Evolutionary conservation across 768 basidiomycete genomes (phyloP).

Genomic region (Pleurotus sapidus): DNA sequence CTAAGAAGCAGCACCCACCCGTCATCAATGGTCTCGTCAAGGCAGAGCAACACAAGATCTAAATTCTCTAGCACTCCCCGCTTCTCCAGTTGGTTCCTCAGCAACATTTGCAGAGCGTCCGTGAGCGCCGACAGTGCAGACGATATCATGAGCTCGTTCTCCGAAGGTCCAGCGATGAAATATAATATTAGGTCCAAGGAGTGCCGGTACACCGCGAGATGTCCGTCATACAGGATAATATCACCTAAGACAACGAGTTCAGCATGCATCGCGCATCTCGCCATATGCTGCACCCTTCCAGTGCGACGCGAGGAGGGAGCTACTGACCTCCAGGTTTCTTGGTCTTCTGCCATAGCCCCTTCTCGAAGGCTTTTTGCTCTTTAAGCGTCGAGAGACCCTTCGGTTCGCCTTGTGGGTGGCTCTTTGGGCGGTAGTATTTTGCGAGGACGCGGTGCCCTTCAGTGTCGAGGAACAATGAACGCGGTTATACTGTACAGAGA

Average conservation of each 20-base stretch:
- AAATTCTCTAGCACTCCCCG: slow-evolving; percentile 91
- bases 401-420: slow-evolving; percentile 56
- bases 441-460: slow-evolving; percentile 94
- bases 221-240: slow-evolving; percentile 87
- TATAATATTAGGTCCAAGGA: slow-evolving; percentile 96
- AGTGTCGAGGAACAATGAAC: slow-evolving; percentile 92
- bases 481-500: slow-evolving; percentile 86
- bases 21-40: slow-evolving; percentile 98
- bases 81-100: slow-evolving; percentile 94
- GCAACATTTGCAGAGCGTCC: slow-evolving; percentile 82
- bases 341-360: slow-evolving; percentile 93
- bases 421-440: slow-evolving; percentile 89
- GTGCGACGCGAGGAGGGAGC: no score
- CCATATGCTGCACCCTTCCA: not conserved
- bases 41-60: slow-evolving; percentile 85
- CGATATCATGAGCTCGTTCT: slow-evolving; percentile 96
- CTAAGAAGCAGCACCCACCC: slow-evolving; percentile 56
- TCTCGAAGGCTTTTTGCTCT: slow-evolving; percentile 95
- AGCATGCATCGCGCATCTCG: not conserved
- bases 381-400: slow-evolving; percentile 72
- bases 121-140: slow-evolving; percentile 79
- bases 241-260: slow-evolving; percentile 56
- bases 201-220: slow-evolving; percentile 91
- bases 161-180: slow-evolving; percentile 80
- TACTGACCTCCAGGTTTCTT: slow-evolving; percentile 85